Percentiles rank a stretch among this genome's conserved stretches.
phyloP scores from a whole-genome alignment of 257 asterid species.

The Paraleonurus japonicus region DNA sequence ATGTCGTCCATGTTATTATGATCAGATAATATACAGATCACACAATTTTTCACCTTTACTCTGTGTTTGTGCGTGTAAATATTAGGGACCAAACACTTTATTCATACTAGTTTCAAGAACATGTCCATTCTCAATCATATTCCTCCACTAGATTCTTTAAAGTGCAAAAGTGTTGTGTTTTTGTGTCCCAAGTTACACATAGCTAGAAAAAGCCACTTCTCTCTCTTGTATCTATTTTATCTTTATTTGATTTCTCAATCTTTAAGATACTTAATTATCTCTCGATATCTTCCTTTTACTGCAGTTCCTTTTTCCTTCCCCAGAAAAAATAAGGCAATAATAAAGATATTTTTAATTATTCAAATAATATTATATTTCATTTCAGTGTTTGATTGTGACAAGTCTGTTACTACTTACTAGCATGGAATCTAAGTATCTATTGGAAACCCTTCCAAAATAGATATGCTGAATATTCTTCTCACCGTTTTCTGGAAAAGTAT shows the following conservation, averaged over 20 bases:
- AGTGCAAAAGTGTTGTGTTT: conserved; percentile 31
- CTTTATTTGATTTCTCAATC: conserved; percentile 25
- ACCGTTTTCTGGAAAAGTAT: not conserved
- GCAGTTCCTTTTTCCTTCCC: conserved; percentile 21
- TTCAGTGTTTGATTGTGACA: conserved; percentile 26
- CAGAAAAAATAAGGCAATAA: not conserved
- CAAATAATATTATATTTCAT: not conserved
- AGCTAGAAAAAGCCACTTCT: not conserved
- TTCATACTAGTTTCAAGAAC: not conserved
- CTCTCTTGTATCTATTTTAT: not conserved
- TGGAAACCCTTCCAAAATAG: conserved; percentile 23
- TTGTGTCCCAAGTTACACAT: conserved; percentile 24
- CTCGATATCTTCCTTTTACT: conserved; percentile 24
- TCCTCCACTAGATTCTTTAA: conserved; percentile 34
- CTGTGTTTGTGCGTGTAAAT: conserved; percentile 24
- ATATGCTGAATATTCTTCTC: conserved; percentile 23
- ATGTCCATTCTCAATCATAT: conserved; percentile 25
- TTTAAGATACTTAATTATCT: conserved; percentile 32
- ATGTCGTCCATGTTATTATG: not conserved
- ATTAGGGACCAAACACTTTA: conserved; percentile 19
- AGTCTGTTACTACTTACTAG: not conserved
- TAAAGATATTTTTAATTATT: not conserved
- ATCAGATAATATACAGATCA: conserved; percentile 6
- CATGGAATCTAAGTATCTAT: conserved; percentile 35
- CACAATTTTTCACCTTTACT: conserved; percentile 13